Conservation (phyloP, 179 eudicot genomes). For the Beta corolliflora region DNA sequence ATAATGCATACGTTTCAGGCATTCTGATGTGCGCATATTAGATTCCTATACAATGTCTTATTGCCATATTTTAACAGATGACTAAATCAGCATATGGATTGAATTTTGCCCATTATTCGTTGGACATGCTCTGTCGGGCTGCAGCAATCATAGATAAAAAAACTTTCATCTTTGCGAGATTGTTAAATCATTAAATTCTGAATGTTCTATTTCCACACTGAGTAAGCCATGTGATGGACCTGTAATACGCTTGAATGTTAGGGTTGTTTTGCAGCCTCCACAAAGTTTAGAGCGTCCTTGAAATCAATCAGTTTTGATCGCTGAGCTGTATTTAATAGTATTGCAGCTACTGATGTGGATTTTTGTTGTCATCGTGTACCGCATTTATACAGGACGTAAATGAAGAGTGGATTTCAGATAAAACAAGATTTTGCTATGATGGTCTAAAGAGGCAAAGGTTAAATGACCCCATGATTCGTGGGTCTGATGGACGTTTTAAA, state of each 20-base stretch:
- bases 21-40: neutral
- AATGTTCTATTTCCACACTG: neutral
- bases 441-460: constrained; percentile 97
- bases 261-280: neutral
- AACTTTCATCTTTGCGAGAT: neutral
- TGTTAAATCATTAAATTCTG: neutral
- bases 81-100: neutral
- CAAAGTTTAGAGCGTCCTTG: neutral
- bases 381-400: constrained; percentile 75
- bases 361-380: constrained; percentile 19
- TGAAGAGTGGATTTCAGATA: constrained; percentile 99
- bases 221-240: neutral
- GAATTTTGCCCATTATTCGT: neutral
- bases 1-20: no score
- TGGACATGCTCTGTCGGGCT: neutral
- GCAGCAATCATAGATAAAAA: neutral
- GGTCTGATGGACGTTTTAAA: constrained; percentile 90
- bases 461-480: constrained; percentile 98
- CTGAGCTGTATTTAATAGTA: neutral
- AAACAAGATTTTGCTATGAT: constrained; percentile 96
- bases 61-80: neutral
- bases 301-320: neutral
- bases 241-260: constrained; percentile 3
- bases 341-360: neutral
- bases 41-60: neutral